A percentile compares a stretch with the other conserved stretches of the same genome.
Evolutionary conservation across 2,329 filamentous ascomycete species (phyloP).

Genomic region (Venturia pyrina): DNA sequence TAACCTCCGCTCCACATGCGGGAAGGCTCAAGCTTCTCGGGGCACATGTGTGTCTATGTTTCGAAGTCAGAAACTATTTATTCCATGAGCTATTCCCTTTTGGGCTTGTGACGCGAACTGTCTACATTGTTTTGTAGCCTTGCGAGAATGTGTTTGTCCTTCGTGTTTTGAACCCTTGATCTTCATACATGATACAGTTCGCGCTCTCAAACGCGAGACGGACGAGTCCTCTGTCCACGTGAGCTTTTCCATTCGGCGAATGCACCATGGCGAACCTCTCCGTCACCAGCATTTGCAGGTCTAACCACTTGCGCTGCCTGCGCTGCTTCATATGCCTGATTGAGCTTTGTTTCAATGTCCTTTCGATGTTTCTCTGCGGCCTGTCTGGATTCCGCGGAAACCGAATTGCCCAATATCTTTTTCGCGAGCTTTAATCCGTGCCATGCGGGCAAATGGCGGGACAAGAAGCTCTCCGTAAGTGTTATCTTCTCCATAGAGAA

Average conservation of each 20-base stretch:
- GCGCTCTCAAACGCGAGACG: not conserved
- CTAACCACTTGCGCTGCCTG: not conserved
- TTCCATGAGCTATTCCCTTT: not conserved
- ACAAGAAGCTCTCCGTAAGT: not conserved
- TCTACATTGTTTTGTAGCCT: not conserved
- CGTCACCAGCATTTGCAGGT: not conserved
- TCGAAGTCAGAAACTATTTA: not conserved
- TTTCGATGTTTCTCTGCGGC: not conserved
- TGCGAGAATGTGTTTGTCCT: not conserved
- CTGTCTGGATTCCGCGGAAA: not conserved
- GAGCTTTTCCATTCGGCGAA: not conserved
- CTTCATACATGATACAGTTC: not conserved
- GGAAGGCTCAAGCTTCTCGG: not conserved
- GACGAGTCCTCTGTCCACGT: not conserved
- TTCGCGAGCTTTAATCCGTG: not conserved
- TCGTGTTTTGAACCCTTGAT: not conserved
- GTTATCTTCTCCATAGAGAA: not conserved
- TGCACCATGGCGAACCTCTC: not conserved
- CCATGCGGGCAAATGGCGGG: not conserved
- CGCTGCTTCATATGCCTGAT: not conserved
- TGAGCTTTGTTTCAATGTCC: not conserved
- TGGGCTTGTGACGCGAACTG: not conserved
- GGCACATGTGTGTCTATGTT: not conserved
- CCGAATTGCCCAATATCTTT: not conserved
- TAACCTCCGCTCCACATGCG: not conserved